Conservation (phyloP, 495 filamentous ascomycete genomes). For the Neurospora sublineolata region DNA sequence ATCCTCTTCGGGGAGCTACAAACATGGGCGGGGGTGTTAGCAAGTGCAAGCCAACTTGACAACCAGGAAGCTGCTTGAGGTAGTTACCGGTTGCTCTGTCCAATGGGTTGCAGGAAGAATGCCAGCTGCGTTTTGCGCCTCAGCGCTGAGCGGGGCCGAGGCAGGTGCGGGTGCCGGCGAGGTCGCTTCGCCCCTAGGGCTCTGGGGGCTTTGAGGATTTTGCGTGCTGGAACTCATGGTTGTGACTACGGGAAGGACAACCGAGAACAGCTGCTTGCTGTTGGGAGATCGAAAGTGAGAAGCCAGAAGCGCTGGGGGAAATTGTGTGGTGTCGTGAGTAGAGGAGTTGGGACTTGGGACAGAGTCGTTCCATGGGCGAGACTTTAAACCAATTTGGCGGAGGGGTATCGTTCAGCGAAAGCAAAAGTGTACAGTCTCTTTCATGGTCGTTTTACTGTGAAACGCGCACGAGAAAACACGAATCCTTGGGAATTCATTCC, state of each 20-base stretch:
- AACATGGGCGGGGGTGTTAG: neutral
- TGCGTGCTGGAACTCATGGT: neutral
- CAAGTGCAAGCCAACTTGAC: neutral
- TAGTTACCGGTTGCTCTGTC: neutral
- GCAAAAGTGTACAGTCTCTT: neutral
- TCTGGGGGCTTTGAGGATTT: neutral
- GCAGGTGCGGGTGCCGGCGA: neutral
- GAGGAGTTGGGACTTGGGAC: neutral
- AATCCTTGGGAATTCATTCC: neutral
- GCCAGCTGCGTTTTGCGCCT: neutral
- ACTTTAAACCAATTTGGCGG: neutral
- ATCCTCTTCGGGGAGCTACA: neutral
- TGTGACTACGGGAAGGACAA: neutral
- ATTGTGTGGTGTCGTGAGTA: neutral
- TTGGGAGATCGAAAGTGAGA: neutral
- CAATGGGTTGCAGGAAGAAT: constrained; percentile 1
- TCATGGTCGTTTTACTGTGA: neutral
- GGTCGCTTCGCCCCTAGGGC: neutral
- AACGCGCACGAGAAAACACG: neutral
- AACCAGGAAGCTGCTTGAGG: neutral
- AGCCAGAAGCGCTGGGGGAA: neutral
- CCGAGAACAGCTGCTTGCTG: neutral
- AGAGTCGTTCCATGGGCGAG: neutral
- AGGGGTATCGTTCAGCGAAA: neutral
- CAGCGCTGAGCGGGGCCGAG: neutral